phyloP scores from a whole-genome alignment of 352 stramenopile genomes.

The Pythium vanterpoolii region DNA sequence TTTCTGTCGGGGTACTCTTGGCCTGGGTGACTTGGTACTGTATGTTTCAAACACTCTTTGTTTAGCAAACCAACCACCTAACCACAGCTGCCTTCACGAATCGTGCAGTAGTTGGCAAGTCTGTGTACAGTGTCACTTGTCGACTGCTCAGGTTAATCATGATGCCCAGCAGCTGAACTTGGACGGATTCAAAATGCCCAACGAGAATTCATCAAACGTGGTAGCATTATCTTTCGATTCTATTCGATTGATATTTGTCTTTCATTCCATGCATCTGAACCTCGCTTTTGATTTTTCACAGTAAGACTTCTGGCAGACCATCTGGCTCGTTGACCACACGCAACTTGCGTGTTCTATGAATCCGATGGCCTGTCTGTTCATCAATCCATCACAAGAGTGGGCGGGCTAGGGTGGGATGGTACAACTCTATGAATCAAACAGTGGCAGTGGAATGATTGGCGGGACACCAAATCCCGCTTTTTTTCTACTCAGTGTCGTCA shows the following conservation, averaged over 20 bases:
- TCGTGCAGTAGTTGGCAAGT: no score
- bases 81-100: no score
- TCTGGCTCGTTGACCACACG: background rate
- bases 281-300: background rate
- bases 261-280: background rate
- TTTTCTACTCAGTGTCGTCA: background rate
- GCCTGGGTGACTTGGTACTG: no score
- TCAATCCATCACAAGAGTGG: constrained; percentile 25
- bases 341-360: constrained; percentile 14
- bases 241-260: no score
- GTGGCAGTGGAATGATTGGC: constrained; percentile 19
- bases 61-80: background rate
- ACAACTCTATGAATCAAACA: constrained; percentile 28
- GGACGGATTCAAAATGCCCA: background rate
- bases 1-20: no score
- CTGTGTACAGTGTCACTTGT: no score
- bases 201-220: background rate
- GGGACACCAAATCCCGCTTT: background rate
- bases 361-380: constrained; percentile 3
- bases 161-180: background rate
- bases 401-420: constrained; percentile 12
- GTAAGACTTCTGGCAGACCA: no score
- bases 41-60: background rate
- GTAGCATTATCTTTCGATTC: background rate
- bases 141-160: no score